Evolutionary conservation across 495 filamentous ascomycete species (phyloP).

Genomic region (Penicillium silybi): DNA sequence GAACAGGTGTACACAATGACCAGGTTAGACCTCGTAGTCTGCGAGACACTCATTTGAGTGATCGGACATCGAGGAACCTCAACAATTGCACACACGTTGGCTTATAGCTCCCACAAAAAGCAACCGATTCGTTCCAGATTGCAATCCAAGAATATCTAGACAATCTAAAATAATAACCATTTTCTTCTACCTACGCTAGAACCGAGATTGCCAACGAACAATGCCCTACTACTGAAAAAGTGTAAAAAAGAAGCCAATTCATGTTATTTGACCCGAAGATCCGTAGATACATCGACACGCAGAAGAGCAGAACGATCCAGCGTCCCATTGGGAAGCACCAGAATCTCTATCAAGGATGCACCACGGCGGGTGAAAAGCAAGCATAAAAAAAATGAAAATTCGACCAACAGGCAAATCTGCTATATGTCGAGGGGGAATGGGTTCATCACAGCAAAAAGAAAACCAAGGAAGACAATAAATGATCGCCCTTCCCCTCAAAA

Average conservation of each 20-base stretch:
- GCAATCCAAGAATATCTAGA: not conserved
- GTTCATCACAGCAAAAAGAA: conserved; percentile 2
- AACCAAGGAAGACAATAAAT: not conserved
- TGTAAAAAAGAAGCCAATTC: not conserved
- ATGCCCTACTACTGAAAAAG: not conserved
- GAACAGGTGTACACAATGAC: not conserved
- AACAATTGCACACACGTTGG: not conserved
- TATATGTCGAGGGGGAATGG: conserved; percentile 7
- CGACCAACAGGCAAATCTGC: conserved; percentile 2
- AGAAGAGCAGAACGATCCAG: conserved; percentile 1
- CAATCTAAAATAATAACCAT: not conserved
- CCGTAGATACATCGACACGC: conserved; percentile 10
- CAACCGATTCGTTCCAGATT: not conserved
- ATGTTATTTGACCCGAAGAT: not conserved
- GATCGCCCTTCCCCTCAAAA: not conserved
- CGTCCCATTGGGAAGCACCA: conserved; percentile 3
- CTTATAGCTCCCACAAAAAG: not conserved
- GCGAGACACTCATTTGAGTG: not conserved
- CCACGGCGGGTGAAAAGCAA: conserved; percentile 6
- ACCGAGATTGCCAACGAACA: not conserved
- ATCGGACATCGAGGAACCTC: not conserved
- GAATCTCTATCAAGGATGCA: conserved; percentile 20
- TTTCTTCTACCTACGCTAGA: not conserved
- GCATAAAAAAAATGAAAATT: conserved; percentile 10
- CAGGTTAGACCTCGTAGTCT: not conserved